phyloP scores from a whole-genome alignment of 1,284 basidiomycete species.

The Leccinum pachyderme region DNA sequence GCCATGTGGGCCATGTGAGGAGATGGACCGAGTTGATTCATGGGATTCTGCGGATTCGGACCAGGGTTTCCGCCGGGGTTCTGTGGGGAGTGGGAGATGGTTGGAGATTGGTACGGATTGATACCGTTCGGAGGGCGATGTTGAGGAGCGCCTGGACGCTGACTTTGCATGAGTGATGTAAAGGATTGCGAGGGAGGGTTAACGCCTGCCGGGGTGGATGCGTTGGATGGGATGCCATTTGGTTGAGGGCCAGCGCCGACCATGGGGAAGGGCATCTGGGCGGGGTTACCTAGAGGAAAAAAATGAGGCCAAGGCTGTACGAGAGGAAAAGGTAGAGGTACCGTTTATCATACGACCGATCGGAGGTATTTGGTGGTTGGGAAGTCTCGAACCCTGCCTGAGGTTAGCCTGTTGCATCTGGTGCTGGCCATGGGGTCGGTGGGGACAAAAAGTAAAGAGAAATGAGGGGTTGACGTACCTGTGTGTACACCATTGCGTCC shows the following conservation, averaged over 20 bases:
- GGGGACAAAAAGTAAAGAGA: conserved; percentile 8
- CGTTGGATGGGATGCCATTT: conserved; percentile 43
- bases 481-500: conserved; percentile 67
- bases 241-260: conserved; percentile 30
- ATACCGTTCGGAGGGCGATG: conserved; percentile 41
- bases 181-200: conserved; percentile 27
- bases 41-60: conserved; percentile 33
- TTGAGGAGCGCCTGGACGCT: conserved; percentile 34
- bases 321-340: conserved; percentile 17
- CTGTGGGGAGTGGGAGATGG: conserved; percentile 42
- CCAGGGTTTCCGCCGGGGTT: conserved; percentile 31
- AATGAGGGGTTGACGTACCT: conserved; percentile 44
- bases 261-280: conserved; percentile 32
- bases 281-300: conserved; percentile 30
- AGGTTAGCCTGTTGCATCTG: conserved; percentile 38
- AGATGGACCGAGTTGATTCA: conserved; percentile 51
- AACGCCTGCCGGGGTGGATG: conserved; percentile 26
- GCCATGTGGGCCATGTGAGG: conserved; percentile 49
- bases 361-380: conserved; percentile 29
- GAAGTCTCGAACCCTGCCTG: conserved; percentile 31
- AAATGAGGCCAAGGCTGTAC: conserved; percentile 20
- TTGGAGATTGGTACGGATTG: conserved; percentile 43
- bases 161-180: conserved; percentile 29
- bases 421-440: conserved; percentile 31
- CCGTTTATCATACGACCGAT: conserved; percentile 35